These are phyloP conservation scores for Aspergillus sojae DNA, from an alignment of 2,329 filamentous ascomycete genomes.

Conservation along the genomic window DNA sequence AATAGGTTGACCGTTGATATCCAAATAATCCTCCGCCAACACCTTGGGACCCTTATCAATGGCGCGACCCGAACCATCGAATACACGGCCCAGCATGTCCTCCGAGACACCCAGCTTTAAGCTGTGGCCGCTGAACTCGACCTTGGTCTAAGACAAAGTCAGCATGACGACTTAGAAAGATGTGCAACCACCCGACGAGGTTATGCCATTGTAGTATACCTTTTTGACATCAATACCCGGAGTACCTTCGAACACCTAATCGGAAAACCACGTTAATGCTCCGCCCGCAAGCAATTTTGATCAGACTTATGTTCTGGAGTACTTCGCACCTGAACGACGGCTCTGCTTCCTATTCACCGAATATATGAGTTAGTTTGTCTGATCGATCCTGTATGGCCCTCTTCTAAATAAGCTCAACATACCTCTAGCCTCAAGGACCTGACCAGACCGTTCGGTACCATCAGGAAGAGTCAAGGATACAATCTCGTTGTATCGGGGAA, in stretches of 20 bases:
- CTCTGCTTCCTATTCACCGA: conserved; percentile 71
- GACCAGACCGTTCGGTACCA: conserved; percentile 89
- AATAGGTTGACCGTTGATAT: conserved; percentile 98
- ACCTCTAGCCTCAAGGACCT: conserved; percentile 98
- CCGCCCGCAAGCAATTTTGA: conserved; percentile 10
- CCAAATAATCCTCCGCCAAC: conserved; percentile 93
- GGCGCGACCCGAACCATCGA: conserved; percentile 94
- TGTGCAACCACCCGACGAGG: not conserved
- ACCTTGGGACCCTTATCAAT: conserved; percentile 99
- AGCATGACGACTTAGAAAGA: conserved; percentile 22
- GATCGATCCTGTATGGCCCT: not conserved
- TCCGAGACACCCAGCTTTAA: conserved; percentile 98
- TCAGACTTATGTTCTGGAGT: conserved; percentile 10
- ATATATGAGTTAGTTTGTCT: conserved; percentile 20
- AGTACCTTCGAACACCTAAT: conserved; percentile 94
- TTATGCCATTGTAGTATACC: conserved; percentile 53
- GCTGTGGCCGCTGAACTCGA: conserved; percentile 95
- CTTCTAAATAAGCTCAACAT: conserved; percentile 23
- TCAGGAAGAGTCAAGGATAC: conserved; percentile 94
- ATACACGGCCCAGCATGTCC: conserved; percentile 98
- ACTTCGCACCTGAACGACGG: conserved; percentile 81
- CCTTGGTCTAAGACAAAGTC: conserved; percentile 70
- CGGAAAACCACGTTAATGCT: conserved; percentile 28
- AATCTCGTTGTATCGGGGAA: conserved; percentile 96
- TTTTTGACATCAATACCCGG: conserved; percentile 98